Base-by-base conservation (phyloP, 2,329 filamentous ascomycete genomes). In the Aureobasidium sp. region DNA sequence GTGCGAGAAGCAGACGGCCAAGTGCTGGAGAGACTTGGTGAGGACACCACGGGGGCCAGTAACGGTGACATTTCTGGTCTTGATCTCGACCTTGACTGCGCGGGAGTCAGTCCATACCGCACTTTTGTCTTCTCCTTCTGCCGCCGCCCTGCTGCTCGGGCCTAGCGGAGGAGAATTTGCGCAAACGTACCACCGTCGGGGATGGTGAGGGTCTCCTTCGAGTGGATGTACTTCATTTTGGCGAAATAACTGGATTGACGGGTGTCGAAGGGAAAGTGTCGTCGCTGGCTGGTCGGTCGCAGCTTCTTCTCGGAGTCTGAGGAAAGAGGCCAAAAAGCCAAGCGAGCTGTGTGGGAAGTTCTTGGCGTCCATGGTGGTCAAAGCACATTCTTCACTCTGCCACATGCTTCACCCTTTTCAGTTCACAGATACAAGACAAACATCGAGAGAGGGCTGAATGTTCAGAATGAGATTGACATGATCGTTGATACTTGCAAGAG, bases 171-270 rank as follows among this genome's bases (percentile, higher is more conserved):
- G 41, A 29, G 8, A n/a, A 11, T 19, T 16, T 24, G 45, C 45
- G 54, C 54, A 63, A 66, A 59, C 88, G 79, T 85, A 95, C 90
- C 90, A 81, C 90, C 88, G 76, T 96, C 89, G 71, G 94, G 93
- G 78, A 98, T 89, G 71, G 85, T 83, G 79, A 98, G 82, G 78
- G 83, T 81, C 85, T 98, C 91, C 80, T 91, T 82, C 72, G 89
- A 95, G 84, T 96, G 90, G 80, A 98, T 95, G 88, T 96, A 97
- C 83, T 88, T 94, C 93, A 97, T 97, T 79, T 88, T 96, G 86
- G 79, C 61, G 55, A 58, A 50, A 41, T 40, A 41, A 54, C 35
- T 56, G 29, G 51, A 44, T 53, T 50, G 35, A 50, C 45, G n/a
- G 54, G 54, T 56, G 35, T 45, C 41, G 41, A 53, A 48, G 41